Evolutionary conservation across 805 yeast genomes (phyloP), one percentile per base, ranked within the genome.

Genomic region (Kuraishia piskuri): DNA sequence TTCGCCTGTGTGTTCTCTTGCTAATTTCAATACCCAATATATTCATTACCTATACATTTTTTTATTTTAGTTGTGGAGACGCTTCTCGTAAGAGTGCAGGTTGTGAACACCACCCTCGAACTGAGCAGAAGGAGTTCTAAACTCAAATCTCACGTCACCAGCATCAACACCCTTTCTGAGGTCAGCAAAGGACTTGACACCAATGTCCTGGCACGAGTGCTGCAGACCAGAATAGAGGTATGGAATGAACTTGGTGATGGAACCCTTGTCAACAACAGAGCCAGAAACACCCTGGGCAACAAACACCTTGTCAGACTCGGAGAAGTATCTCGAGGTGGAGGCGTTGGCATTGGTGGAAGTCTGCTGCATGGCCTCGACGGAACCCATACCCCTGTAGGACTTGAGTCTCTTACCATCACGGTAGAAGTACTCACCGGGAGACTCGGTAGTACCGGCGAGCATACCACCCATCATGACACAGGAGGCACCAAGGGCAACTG

Each of bases 231-330:
- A 85, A 82, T 78, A 87, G 71, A 94, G 76, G 78, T 94, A 94
- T 61, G 99, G 99, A 60, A 94, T 75, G 68, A 90, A 94, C 76
- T 92, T 94, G 69, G 83, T 83, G 69, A 94, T 79, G 48, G 97
- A 90, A 64, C 99, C 99, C 73, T 92, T 89, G 78, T 94, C 99
- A 62, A 90, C 85, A 64, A 94, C 99, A 44, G 96, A 79, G 64
- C 99, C 99, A 57, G 95, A 81, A 61, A 94, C 99, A 81, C 99
- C 99, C 78, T 94, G 99, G 53, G 99, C 99, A 61, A 94, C 99
- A 61, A 94, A 82, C 59, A 94, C 98, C 65, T 86, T 78, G 74
- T 94, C 99, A 60, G 88, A 76, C 78, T 94, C 99, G 56, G 97
- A 90, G 75, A 94, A 94, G 80, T 94, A 94, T 75, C 99, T 88